Conservation (phyloP, 2,329 filamentous ascomycete genomes). For the Colletotrichum godetiae region DNA sequence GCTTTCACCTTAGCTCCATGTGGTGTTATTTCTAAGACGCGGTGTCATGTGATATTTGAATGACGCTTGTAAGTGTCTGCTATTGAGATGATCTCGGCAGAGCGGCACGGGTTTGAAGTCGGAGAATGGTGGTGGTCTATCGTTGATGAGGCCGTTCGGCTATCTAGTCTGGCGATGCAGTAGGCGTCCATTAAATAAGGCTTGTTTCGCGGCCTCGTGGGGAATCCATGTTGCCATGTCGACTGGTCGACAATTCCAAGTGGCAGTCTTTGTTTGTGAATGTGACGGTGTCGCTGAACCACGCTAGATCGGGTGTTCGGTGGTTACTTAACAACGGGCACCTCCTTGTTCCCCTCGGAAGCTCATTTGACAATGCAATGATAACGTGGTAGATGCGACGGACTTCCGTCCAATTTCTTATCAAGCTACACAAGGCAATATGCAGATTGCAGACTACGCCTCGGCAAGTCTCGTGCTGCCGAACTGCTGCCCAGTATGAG, state of each 20-base stretch:
- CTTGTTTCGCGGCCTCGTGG: not conserved
- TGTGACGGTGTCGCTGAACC: not conserved
- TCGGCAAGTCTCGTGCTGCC: too few species aligned
- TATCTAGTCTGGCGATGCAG: not conserved
- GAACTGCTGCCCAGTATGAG: not conserved
- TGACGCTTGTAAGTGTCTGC: not conserved
- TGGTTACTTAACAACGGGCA: not conserved
- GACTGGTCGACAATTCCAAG: not conserved
- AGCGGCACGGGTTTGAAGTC: not conserved
- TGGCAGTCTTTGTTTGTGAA: not conserved
- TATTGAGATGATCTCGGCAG: not conserved
- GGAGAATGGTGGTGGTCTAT: not conserved
- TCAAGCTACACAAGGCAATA: not conserved
- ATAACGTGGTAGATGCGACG: not conserved
- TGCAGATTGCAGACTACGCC: not conserved
- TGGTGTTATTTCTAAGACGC: not conserved
- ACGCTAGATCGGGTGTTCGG: not conserved
- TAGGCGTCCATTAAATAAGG: not conserved
- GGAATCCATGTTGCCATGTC: not conserved
- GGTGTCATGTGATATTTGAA: not conserved
- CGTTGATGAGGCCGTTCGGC: not conserved
- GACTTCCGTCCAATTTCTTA: too few species aligned
- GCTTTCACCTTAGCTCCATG: not conserved
- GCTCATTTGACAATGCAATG: not conserved
- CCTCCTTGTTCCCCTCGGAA: not conserved